Evolutionary conservation across 1,284 basidiomycete species (phyloP).

Genomic region (Fomitiporia mediterranea): DNA sequence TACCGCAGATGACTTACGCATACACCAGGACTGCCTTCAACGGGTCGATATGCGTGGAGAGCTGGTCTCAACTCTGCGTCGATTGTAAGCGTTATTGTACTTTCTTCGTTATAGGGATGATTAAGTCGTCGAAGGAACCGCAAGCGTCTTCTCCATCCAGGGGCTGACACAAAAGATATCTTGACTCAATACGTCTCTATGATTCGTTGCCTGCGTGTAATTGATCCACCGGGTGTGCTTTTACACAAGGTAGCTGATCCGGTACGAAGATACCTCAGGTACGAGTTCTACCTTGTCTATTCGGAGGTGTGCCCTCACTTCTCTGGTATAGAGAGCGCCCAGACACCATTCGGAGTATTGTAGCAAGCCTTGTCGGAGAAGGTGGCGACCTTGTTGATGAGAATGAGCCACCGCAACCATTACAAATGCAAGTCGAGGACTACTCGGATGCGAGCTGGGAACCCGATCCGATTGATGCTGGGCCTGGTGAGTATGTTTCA

Average conservation of each 20-base stretch:
- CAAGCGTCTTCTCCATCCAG: slow-evolving; percentile 90
- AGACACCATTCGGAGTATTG: slow-evolving; percentile 90
- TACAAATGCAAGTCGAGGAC: slow-evolving; percentile 77
- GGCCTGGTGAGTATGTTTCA: slow-evolving; percentile 54
- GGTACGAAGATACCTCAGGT: slow-evolving; percentile 84
- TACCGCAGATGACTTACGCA: background rate
- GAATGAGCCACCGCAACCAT: slow-evolving; percentile 68
- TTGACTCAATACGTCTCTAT: slow-evolving; percentile 92
- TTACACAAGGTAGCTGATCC: slow-evolving; percentile 90
- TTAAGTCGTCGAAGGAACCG: slow-evolving; percentile 56
- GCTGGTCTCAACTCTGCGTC: slow-evolving; percentile 66
- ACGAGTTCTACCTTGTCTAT: slow-evolving; percentile 14
- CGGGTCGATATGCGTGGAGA: slow-evolving; percentile 73
- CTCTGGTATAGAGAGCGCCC: slow-evolving; percentile 59
- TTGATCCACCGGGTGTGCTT: slow-evolving; percentile 91
- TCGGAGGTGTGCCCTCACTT: background rate
- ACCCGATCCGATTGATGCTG: slow-evolving; percentile 91
- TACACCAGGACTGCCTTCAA: slow-evolving; percentile 61
- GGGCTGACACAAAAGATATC: slow-evolving; percentile 91
- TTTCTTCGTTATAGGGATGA: background rate
- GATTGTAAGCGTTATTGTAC: slow-evolving; percentile 45
- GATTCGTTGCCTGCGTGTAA: slow-evolving; percentile 84
- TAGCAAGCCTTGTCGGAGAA: slow-evolving; percentile 85
- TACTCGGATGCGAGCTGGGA: slow-evolving; percentile 88
- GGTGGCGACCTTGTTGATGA: slow-evolving; percentile 80